Percentiles rank a stretch among this genome's conserved stretches.
phyloP scores from a whole-genome alignment of 805 yeast genomes.

The Candida sithepensis region DNA sequence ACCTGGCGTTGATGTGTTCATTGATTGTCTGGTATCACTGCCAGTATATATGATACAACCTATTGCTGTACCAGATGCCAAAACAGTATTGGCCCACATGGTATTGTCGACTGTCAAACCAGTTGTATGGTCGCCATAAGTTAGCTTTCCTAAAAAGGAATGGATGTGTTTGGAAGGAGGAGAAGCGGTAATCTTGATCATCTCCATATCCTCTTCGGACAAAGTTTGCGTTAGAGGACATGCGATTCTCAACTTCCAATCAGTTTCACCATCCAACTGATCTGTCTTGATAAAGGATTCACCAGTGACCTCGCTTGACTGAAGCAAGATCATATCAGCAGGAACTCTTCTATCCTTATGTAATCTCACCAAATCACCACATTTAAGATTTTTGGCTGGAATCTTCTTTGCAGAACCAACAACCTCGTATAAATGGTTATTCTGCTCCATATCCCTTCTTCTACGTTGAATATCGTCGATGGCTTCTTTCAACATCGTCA shows the following conservation, averaged over 20 bases:
- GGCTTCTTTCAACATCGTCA: slow-evolving; percentile 95
- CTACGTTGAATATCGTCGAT: slow-evolving; percentile 90
- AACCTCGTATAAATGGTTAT: slow-evolving; percentile 77
- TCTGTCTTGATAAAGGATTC: slow-evolving; percentile 95
- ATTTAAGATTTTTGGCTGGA: slow-evolving; percentile 62
- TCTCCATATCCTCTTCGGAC: slow-evolving; percentile 47
- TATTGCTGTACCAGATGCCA: slow-evolving; percentile 89
- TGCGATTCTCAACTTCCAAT: slow-evolving; percentile 92
- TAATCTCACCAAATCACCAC: slow-evolving; percentile 80
- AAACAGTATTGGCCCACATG: slow-evolving; percentile 96
- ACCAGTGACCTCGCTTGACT: slow-evolving; percentile 76
- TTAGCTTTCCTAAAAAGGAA: slow-evolving; percentile 70
- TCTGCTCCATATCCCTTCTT: slow-evolving; percentile 85
- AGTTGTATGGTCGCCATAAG: slow-evolving; percentile 51
- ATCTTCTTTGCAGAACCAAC: slow-evolving; percentile 42
- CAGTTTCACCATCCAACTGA: slow-evolving; percentile 98
- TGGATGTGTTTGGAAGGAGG: slow-evolving; percentile 85
- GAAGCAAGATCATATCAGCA: slow-evolving; percentile 84
- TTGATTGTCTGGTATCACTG: slow-evolving; percentile 85
- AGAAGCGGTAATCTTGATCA: slow-evolving; percentile 61
- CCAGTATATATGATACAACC: slow-evolving; percentile 93
- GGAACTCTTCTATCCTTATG: slow-evolving; percentile 87
- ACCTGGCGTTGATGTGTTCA: slow-evolving; percentile 85
- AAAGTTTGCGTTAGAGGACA: slow-evolving; percentile 65
- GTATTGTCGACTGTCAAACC: slow-evolving; percentile 87